Evolutionary conservation across 1,139 yeast species (phyloP), one percentile per base, ranked within the genome.

Genomic region (Hyphopichia fennica): DNA sequence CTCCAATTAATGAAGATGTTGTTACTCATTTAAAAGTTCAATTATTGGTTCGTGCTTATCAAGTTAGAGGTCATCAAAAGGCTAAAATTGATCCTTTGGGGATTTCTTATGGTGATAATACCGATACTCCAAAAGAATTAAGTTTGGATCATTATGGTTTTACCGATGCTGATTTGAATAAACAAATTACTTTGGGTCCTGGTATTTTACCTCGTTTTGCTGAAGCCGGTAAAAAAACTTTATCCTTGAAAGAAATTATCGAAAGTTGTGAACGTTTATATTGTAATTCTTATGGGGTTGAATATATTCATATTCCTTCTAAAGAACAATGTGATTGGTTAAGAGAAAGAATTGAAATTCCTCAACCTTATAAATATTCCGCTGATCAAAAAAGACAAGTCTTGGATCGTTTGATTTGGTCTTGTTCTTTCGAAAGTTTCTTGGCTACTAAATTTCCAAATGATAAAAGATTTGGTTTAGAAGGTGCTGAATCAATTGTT

Each of bases 291-390:
- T 90, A 90, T 63, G 99, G 98, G 71, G 81, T 88, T 47, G 98
- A 93, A 72, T 93, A 90, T 70, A 87, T 93, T 58, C 99, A 93
- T 70, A 95, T 93, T 54, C 97, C 99, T 48, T 87, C 96, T 44
- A 86, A 95, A 67, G 89, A 82, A 58, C 87, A 87, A 70, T 95
- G 98, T 75, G 97, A 93, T 68, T 93, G 99, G 99, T 81, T 93
- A 62, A 86, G 99, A 75, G 96, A 90, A 70, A 81, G 97, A 67
- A 79, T 95, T 52, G 99, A 93, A 72, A 88, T 91, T 54, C 96
- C 98, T 50, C 68, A 72, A 42, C 97, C 98, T 36, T 91, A 71
- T 76, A 79, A 85, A 63, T 95, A 83, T 74, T 74, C 88, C 40
- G 72, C 81, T 38, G 98, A 93, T 63, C 90, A 91, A 73, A 93